Evolutionary conservation across 2,329 filamentous ascomycete species (phyloP), one percentile per base, ranked within the genome.

Genomic region (Trichoderma endophyticum): DNA sequence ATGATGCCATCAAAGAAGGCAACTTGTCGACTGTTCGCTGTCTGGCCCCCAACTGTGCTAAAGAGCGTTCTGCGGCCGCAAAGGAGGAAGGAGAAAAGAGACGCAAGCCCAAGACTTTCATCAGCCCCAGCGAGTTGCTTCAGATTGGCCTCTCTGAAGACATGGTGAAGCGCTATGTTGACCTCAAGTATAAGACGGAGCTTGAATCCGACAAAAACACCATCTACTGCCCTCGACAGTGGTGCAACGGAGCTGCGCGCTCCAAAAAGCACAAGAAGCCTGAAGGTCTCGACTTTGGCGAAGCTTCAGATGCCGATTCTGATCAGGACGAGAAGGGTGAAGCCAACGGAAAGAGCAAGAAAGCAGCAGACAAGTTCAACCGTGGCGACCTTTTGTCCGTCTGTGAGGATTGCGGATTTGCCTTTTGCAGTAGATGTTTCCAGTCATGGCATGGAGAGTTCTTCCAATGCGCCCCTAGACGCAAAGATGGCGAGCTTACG

Each of bases 371-470:
- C 26, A 75, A 75, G 80, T 88, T 74, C 80, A 85, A 82, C 62
- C 77, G 76, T 70, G 86, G 86, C 0, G 92, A 96, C 66, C 88
- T 93, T 11, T 85, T 98, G 1, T 88, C 91, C 32, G 90, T 98
- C 60, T 99, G 96, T 81, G 93, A 95, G 79, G 93, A 97, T 78
- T 98, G 95, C 82, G 85, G 86, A 12, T 93, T 96, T 76, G 95
- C 96, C 14, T 99, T 99, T 80, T 99, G 96, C 82, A 84, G 82
- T 73, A 84, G 88, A 64, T 91, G 89, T 75, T 81, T 78, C 26
- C 87, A 92, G 78, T 91, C 93, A n/a, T 99, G 96, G 96, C 96
- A 99, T 79, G 96, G 96, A 73, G 93, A 96, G 75, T 92, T 94
- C 74, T 83, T 84, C 57, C 86, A 87, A n/a, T 93, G 92, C 76